Base-by-base conservation (phyloP, 306 rosid genomes). In the Cicer judaicum region DNA sequence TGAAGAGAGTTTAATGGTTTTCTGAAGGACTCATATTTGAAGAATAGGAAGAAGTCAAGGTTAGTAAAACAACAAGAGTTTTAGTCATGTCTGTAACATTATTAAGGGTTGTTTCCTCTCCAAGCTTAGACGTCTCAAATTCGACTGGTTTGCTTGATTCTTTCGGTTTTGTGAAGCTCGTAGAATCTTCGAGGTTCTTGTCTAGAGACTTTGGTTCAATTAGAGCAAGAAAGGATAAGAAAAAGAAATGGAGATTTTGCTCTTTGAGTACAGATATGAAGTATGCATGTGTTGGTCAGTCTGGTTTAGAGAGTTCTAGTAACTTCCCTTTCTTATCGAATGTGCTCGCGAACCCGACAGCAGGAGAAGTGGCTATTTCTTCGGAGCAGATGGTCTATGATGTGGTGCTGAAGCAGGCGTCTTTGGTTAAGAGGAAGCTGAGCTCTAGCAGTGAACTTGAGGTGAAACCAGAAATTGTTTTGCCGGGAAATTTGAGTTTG, bases 331-430 rank as follows among this genome's bases (percentile, higher is more conserved):
- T 87, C 16, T 19, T 77, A 34, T 82, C 89, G 2, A 87, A 87
- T 77, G 82, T 91, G 85, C 89, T 85, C 1, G 97, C 87, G 5
- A 89, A 85, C 60, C 88, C 95, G 1, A 60, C 94, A 0, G 81
- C 82, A 0, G 95, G 87, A 64, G 92, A 87, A 78, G 75, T 78
- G 52, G 81, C 82, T 12, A 64, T 78, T 57, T 85, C 93, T 1
- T 80, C 93, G 0, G 93, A 89, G 77, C 85, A 87, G 88, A 89
- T 78, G 83, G 93, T 89, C 44, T 89, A 89, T 66, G 82, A 87
- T 66, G 93, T 89, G 38, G 93, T 89, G 82, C 59, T 87, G 66
- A 89, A 87, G 84, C 93, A 89, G 82, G 93, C 93, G 7, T 88
- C 93, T 57, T 52, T 89, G 76, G 89, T 89, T 71, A 83, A 87